phyloP scores from a whole-genome alignment of 495 filamentous ascomycete species.

The Tuber umbilicatum region DNA sequence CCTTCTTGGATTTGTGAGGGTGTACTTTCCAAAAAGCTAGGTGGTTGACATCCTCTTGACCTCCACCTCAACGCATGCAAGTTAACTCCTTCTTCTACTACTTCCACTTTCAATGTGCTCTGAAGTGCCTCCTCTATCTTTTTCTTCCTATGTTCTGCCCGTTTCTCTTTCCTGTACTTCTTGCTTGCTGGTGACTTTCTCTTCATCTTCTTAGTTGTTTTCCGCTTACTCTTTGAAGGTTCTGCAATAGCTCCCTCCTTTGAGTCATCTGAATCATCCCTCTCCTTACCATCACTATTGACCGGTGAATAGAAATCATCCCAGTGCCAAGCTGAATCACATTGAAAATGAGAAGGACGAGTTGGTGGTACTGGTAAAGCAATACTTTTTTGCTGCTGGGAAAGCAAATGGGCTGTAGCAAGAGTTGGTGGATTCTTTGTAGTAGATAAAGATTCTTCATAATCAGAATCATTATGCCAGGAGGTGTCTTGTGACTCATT shows the following conservation, averaged over 20 bases:
- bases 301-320: neutral
- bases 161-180: neutral
- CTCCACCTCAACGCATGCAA: neutral
- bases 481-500: no score
- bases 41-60: neutral
- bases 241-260: neutral
- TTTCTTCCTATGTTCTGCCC: neutral
- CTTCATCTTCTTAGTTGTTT: neutral
- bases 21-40: neutral
- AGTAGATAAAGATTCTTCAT: neutral
- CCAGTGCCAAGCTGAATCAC: neutral
- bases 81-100: neutral
- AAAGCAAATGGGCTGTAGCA: no score
- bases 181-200: neutral
- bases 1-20: neutral
- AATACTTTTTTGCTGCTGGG: no score
- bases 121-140: neutral
- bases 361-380: neutral
- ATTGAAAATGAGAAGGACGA: neutral
- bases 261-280: neutral
- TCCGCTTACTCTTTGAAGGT: neutral
- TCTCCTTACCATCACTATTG: neutral
- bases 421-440: no score
- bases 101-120: neutral
- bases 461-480: neutral